Evolutionary conservation across 2,329 filamentous ascomycete genomes (phyloP).

Genomic region (Sporothrix dimorphospora): DNA sequence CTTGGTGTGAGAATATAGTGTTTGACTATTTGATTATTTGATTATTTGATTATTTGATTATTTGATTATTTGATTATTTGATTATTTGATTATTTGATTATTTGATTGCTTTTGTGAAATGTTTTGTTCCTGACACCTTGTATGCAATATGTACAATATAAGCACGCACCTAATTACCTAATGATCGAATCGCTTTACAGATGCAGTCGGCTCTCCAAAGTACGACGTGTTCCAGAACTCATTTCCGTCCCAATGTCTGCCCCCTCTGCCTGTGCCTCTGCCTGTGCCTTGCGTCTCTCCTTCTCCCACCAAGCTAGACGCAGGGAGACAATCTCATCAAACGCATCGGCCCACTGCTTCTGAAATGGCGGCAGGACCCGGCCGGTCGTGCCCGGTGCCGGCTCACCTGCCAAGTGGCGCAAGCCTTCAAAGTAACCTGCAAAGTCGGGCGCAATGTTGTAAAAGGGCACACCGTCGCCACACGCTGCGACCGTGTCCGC

Average conservation of each 20-base stretch:
- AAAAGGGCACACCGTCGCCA: conserved; percentile 62
- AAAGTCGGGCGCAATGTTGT: conserved; percentile 63
- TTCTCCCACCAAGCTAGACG: background rate
- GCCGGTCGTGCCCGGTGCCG: conserved; percentile 10
- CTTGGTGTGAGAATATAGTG: too few species aligned
- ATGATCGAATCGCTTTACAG: background rate
- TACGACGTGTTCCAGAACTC: background rate
- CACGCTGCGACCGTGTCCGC: conserved; percentile 53
- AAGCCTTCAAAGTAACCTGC: conserved; percentile 66
- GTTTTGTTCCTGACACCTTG: too few species aligned
- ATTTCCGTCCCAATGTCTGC: background rate
- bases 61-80: too few species aligned
- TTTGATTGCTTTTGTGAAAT: too few species aligned
- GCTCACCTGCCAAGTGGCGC: conserved; percentile 52
- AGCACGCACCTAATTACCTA: background rate
- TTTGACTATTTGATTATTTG: too few species aligned
- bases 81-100: too few species aligned
- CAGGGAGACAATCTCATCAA: background rate
- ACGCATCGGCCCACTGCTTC: conserved; percentile 24
- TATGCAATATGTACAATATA: too few species aligned
- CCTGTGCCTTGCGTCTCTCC: background rate
- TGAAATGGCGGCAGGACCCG: conserved; percentile 25
- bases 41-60: too few species aligned
- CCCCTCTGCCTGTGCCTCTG: background rate
- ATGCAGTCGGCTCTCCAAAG: background rate